Base-by-base conservation (phyloP, 108 stramenopile genomes). In the Pseudonitzschia multiseries region DNA sequence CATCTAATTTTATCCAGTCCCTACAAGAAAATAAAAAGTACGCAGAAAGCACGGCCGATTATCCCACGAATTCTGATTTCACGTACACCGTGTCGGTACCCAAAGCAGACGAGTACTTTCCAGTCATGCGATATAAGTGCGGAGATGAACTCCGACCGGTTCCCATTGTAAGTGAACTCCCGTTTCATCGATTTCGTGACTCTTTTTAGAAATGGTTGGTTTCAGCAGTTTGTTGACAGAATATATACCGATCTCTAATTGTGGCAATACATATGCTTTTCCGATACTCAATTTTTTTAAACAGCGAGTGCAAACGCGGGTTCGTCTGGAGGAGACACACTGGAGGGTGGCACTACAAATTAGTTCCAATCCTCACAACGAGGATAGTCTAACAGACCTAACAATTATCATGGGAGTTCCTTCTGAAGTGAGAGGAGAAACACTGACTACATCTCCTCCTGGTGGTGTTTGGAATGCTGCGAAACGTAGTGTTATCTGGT, bases 401-500 rank as follows among this genome's bases (percentile, higher is more conserved):
- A 92, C 91, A 2, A 88, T 95, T 36, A 87, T 92, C 57, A 92
- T 95, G 91, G 84, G 89, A 10, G 90, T 92, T 24, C 89, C 91
- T 33, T 33, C 78, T 0, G 83, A 66, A 42, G 81, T 92, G 1
- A 69, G 60, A 2, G 93, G 93, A 24, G 87, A 92, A 67, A 75
- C 87, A 18, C 69, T 95, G 56, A 71, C 83, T 31, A 92, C 91
- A 46, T 87, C 86, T 46, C 93, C 93, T 40, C 81, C 88, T 18
- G 93, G 93, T 67, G 93, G 93, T 44, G 88, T 89, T 4, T 95
- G 88, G 89, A 91, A 92, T 75, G 81, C 78, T n/a, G 66, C 73
- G 5, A 95, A 92, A 57, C 85, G 87, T 21, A 84, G 87, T 53
- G 93, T 95, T 36, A 76, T 91, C 5, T 95, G 93, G 93, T 92